Conservation (phyloP, 1,139 yeast genomes). For the Suhomyces wounanorum region DNA sequence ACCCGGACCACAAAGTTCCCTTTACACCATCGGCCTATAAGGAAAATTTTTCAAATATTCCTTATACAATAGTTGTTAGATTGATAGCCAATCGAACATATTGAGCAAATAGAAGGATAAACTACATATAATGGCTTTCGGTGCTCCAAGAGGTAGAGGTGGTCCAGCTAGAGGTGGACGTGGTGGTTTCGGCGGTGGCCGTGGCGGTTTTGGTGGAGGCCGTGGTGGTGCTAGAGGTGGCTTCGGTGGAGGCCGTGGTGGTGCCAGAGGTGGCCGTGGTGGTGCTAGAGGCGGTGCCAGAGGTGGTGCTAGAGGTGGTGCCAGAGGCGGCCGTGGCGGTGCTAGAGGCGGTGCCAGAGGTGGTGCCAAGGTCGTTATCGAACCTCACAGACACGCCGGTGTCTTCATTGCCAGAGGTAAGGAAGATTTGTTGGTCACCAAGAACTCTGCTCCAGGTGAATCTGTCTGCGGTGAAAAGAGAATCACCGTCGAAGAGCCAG, state of each 20-base stretch:
- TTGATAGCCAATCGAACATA: conserved; percentile 9
- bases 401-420: conserved; percentile 99
- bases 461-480: conserved; percentile 98
- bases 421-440: conserved; percentile 96
- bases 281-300: conserved; percentile 47
- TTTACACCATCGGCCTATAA: conserved; percentile 13
- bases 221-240: conserved; percentile 30
- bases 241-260: conserved; percentile 39
- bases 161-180: conserved; percentile 25
- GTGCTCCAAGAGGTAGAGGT: conserved; percentile 37
- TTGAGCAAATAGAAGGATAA: conserved; percentile 9
- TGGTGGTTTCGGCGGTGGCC: conserved; percentile 33
- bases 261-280: conserved; percentile 37
- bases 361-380: conserved; percentile 95
- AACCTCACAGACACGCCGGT: conserved; percentile 98
- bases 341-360: conserved; percentile 77
- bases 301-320: conserved; percentile 53
- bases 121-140: conserved; percentile 32
- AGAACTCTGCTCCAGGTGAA: conserved; percentile 97
- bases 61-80: conserved; percentile 13
- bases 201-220: conserved; percentile 54
- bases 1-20: conserved; percentile 24
- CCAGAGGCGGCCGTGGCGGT: conserved; percentile 72
- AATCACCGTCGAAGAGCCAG: conserved; percentile 88
- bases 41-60: conserved; percentile 14